These are phyloP conservation scores for Paraphaeosphaeria sporulosa DNA, from an alignment of 2,329 filamentous ascomycete species.

Conservation along the genomic window DNA sequence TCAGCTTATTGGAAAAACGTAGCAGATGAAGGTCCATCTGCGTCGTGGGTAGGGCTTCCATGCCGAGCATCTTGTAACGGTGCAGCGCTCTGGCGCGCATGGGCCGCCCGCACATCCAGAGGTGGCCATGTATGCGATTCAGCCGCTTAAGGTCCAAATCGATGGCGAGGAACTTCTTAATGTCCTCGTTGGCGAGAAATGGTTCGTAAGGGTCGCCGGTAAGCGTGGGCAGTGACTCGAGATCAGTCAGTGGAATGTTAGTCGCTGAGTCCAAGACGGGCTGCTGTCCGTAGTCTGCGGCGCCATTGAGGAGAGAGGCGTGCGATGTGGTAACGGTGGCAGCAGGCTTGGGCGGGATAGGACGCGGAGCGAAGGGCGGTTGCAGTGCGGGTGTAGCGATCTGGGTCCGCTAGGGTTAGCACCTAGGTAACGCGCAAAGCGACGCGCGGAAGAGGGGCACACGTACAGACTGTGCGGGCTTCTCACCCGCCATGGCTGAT, in stretches of 20 bases:
- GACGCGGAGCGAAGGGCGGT: slow-evolving; percentile 35
- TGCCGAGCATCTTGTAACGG: slow-evolving; percentile 46
- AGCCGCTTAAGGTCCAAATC: slow-evolving; percentile 42
- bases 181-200: slow-evolving; percentile 35
- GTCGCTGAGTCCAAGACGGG: slow-evolving; percentile 30
- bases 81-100: slow-evolving; percentile 46
- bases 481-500: slow-evolving; percentile 20
- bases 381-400: slow-evolving; percentile 15
- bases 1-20: slow-evolving; percentile 39
- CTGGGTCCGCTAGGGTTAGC: slow-evolving; percentile 16
- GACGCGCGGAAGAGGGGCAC: neutral
- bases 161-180: slow-evolving; percentile 33
- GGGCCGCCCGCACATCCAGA: slow-evolving; percentile 49
- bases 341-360: slow-evolving; percentile 29
- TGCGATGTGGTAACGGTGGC: slow-evolving; percentile 15
- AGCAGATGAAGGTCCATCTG: slow-evolving; percentile 49
- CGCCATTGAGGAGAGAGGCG: slow-evolving; percentile 17
- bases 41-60: slow-evolving; percentile 39
- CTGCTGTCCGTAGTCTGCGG: slow-evolving; percentile 19
- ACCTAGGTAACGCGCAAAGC: neutral
- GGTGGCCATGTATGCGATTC: slow-evolving; percentile 42
- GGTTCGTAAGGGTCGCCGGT: slow-evolving; percentile 24
- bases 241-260: slow-evolving; percentile 28
- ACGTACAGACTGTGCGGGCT: slow-evolving; percentile 5
- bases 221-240: slow-evolving; percentile 47